These are phyloP conservation scores for Malassezia nana DNA, from an alignment of 1,284 basidiomycete genomes.

Conservation along the genomic window DNA sequence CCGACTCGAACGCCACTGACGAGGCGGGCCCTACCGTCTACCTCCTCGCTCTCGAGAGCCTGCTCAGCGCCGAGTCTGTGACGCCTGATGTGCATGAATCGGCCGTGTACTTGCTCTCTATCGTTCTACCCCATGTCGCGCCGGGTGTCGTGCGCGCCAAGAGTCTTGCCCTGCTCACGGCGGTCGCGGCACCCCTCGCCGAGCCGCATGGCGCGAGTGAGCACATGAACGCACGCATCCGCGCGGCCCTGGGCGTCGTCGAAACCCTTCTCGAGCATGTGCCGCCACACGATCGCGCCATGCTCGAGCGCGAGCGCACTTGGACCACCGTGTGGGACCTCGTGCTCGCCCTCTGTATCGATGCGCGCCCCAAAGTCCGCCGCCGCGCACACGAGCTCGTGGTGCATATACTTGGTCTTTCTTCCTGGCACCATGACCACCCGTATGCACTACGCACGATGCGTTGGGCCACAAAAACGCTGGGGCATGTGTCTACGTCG, in stretches of 20 bases:
- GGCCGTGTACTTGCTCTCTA: conserved; percentile 38
- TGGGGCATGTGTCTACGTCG: conserved; percentile 61
- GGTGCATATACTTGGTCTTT: conserved; percentile 54
- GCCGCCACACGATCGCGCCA: conserved; percentile 54
- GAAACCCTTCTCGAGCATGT: conserved; percentile 59
- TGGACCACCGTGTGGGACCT: conserved; percentile 52
- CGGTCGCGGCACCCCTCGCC: conserved; percentile 34
- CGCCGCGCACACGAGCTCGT: conserved; percentile 80
- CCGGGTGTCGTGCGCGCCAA: conserved; percentile 35
- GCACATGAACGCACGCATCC: conserved; percentile 51
- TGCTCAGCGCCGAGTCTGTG: conserved; percentile 21
- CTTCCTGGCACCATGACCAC: conserved; percentile 55
- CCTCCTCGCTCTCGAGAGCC: conserved; percentile 38
- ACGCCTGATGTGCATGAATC: conserved; percentile 22
- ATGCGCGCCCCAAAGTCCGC: conserved; percentile 85
- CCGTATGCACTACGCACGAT: conserved; percentile 68
- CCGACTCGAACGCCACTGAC: conserved; percentile 49
- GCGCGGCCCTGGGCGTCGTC: conserved; percentile 64
- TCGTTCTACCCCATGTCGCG: conserved; percentile 35
- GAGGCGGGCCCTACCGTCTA: conserved; percentile 51
- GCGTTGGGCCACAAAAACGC: conserved; percentile 64
- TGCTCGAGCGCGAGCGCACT: conserved; percentile 29
- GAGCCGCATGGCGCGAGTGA: conserved; percentile 56
- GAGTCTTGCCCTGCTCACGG: conserved; percentile 25
- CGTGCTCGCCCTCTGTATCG: conserved; percentile 71